Base-by-base conservation (phyloP, 768 basidiomycete species). In the Mrakia frigida region DNA sequence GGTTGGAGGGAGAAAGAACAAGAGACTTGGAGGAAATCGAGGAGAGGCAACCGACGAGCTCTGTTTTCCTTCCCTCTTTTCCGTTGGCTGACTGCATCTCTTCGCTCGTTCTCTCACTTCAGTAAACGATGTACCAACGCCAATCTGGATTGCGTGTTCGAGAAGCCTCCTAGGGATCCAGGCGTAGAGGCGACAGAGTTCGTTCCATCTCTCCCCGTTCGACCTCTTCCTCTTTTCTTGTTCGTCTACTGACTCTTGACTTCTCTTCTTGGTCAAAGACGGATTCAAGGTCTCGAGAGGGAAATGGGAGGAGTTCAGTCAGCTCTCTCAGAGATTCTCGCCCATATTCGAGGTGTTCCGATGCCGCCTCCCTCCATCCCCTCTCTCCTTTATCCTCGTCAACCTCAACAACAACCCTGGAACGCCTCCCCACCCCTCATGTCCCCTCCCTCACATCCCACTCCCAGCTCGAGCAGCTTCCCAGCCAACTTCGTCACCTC, bases 101-200 rank as follows among this genome's bases (percentile, higher is more conserved):
- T 4, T 50, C 21, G n/a, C 18, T 50, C 18, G 46, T 50, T 43
- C 43, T 50, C n/a, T 50, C 46, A 50, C 6, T 21, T 50, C 46
- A 50, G 72, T 28, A 73, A 73, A 23, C 59, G 72, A 33, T 73
- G 72, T 23, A 41, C 39, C 5, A 61, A 63, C 43, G 72, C 72
- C 9, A 73, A 73, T 41, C 72, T 73, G 25, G 72, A 73, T 10
- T 73, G 72, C 31, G 41, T 73, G n/a, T 73, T 73, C 31, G 59
- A 37, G 10, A 25, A 41, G 16, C 72, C 59, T n/a, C 72, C 72
- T 11, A 61, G 28, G 60, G 72, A 73, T 56, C 59, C 72, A 37
- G 39, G 59, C 0, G 6, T 28, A 1, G 60, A 37, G 3, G 72
- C 25, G 5, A 59, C 61, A 33, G 39, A 61, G 72, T 73, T 39